Percentiles rank a stretch among this genome's conserved stretches.
Conservation (phyloP, 768 basidiomycete species). For the Tricholoma terreum region DNA sequence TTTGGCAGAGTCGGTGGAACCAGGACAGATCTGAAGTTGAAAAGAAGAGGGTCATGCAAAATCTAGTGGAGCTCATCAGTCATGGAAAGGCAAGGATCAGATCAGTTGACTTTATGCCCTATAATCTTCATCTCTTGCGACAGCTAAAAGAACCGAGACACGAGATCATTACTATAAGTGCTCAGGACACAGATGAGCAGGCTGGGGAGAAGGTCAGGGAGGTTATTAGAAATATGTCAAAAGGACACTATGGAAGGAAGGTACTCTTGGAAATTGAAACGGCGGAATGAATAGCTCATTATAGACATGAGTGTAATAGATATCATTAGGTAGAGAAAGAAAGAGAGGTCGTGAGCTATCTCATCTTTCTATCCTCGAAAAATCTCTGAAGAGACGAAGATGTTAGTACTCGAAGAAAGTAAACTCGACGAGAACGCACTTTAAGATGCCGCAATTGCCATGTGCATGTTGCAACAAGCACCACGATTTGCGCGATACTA, state of each 20-base stretch:
- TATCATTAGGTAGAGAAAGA: neutral
- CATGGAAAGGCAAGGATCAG: slow-evolving; percentile 45
- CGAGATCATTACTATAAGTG: slow-evolving; percentile 57
- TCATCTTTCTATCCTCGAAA: slow-evolving; percentile 84
- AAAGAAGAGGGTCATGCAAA: slow-evolving; percentile 47
- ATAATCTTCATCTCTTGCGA: neutral
- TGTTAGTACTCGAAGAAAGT: neutral
- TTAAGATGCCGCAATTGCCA: slow-evolving; percentile 95
- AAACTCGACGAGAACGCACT: slow-evolving; percentile 42
- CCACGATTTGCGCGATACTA: slow-evolving; percentile 80
- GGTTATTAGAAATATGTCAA: slow-evolving; percentile 40
- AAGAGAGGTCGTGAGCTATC: slow-evolving; percentile 33
- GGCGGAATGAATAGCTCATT: slow-evolving; percentile 14
- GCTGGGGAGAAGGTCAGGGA: slow-evolving; percentile 45
- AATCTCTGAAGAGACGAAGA: slow-evolving; percentile 51
- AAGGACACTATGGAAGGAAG: slow-evolving; percentile 41
- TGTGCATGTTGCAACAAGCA: slow-evolving; percentile 78
- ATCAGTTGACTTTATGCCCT: neutral
- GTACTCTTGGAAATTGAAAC: slow-evolving; percentile 38
- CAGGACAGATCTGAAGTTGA: slow-evolving; percentile 43
- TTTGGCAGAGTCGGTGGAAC: slow-evolving; percentile 80
- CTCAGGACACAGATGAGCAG: slow-evolving; percentile 33
- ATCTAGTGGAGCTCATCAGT: slow-evolving; percentile 51
- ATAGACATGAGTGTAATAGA: slow-evolving; percentile 6
- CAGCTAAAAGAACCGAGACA: slow-evolving; percentile 70